phyloP scores from a whole-genome alignment of 2,329 filamentous ascomycete genomes.

The Rutstroemia sydowiana region DNA sequence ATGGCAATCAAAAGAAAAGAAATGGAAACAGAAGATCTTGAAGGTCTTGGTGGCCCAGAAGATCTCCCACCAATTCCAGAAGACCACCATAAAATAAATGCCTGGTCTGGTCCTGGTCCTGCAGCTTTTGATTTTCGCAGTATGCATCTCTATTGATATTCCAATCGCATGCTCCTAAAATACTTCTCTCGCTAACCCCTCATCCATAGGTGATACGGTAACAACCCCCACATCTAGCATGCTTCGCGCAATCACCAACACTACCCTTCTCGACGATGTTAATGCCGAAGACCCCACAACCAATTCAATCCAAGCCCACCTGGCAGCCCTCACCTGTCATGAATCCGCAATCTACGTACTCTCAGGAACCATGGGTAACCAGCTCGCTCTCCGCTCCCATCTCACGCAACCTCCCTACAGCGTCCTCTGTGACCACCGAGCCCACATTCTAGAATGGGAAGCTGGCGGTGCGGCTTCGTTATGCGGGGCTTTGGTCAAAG shows the following conservation, averaged over 20 bases:
- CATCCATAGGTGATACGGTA: slow-evolving; percentile 51
- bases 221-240: slow-evolving; percentile 75
- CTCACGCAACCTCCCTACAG: slow-evolving; percentile 72
- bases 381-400: slow-evolving; percentile 72
- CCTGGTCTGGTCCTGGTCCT: slow-evolving; percentile 27
- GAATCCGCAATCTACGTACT: slow-evolving; percentile 74
- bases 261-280: slow-evolving; percentile 77
- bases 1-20: background rate
- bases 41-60: slow-evolving; percentile 14
- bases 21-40: slow-evolving; percentile 4
- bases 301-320: slow-evolving; percentile 63
- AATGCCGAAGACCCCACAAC: slow-evolving; percentile 76
- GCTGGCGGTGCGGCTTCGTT: slow-evolving; percentile 59
- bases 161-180: background rate
- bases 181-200: background rate
- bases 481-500: slow-evolving; percentile 62
- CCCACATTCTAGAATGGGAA: slow-evolving; percentile 67
- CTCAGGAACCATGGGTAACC: slow-evolving; percentile 92
- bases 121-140: slow-evolving; percentile 31
- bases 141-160: slow-evolving; percentile 9
- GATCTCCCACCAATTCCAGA: slow-evolving; percentile 11
- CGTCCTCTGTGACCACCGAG: slow-evolving; percentile 70
- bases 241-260: slow-evolving; percentile 69
- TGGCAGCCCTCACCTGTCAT: slow-evolving; percentile 67
- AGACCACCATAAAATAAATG: slow-evolving; percentile 14